Conservation (phyloP, 1,284 basidiomycete species). For the Moniliella sp. region DNA sequence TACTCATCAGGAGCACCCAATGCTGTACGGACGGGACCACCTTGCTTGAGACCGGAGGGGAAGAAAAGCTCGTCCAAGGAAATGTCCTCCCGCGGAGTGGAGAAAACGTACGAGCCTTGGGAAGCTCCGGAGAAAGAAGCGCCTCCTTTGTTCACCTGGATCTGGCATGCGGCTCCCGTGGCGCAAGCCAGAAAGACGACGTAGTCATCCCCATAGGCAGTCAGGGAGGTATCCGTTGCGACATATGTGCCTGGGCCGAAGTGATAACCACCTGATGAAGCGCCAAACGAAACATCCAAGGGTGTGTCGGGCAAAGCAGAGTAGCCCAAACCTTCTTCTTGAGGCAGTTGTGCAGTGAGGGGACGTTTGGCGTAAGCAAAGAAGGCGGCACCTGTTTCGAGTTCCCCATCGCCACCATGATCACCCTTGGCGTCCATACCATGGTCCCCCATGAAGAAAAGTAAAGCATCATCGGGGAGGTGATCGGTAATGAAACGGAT, state of each 20-base stretch:
- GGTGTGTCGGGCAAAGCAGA: too few species aligned
- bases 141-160: too few species aligned
- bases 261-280: too few species aligned
- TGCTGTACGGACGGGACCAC: neutral
- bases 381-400: conserved; percentile 64
- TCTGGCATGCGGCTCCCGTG: too few species aligned
- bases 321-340: neutral
- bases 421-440: conserved; percentile 90
- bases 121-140: too few species aligned
- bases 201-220: neutral
- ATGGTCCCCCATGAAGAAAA: conserved; percentile 83
- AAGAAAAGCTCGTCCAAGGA: too few species aligned
- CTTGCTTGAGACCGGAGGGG: too few species aligned
- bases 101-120: too few species aligned
- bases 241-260: too few species aligned
- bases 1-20: conserved; percentile 38
- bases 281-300: too few species aligned
- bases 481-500: neutral
- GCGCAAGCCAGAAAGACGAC: too few species aligned
- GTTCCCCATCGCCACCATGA: conserved; percentile 71
- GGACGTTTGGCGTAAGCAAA: conserved; percentile 39
- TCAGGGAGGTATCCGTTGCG: conserved; percentile 2
- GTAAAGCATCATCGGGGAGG: conserved; percentile 35
- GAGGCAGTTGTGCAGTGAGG: neutral
- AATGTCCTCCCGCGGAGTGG: too few species aligned